Evolutionary conservation across 1,139 yeast genomes (phyloP), one percentile per base, ranked within the genome.

Genomic region (Suhomyces choctaworum): DNA sequence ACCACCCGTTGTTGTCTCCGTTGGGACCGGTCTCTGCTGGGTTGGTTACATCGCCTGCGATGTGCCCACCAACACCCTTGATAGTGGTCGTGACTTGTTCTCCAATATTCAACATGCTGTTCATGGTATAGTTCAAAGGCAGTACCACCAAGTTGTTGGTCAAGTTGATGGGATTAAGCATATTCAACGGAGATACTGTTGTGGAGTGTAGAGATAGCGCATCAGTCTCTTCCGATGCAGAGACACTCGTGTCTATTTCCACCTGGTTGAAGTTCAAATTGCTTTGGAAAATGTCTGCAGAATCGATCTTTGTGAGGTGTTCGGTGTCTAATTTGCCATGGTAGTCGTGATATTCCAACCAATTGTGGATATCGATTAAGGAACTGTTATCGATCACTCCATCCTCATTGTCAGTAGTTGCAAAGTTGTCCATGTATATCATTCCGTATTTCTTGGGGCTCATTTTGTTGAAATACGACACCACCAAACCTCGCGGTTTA

Each of bases 51-150:
- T 27, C 29, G 29, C 32, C 36, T 12, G 36, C 32, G 22, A 25
- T 21, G 20, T 8, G 6, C 6, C 21, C 25, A 10, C 32, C 27
- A 12, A 10, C 34, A n/a, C 31, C 32, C 7, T 30, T 28, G 7
- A 35, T 23, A 4, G 25, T 31, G 4, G 38, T 29, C 7, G 34
- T 31, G 6, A 33, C 41, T 9, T 31, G 41, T 14, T 28, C 40
- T 7, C 40, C 41, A 10, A 38, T 34, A 24, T 31, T 57, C 41
- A 50, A 54, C 52, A 69, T 56, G 21, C 66, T 64, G 34, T 56
- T 64, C 34, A 69, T 54, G 1, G 74, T 67, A 29, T 54, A 59
- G 37, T 57, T 63, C 9, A 69, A 41, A 0, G 76, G 75, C 62
- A 56, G 66, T 9, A 67, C 59, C 7, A 68, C 67, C 32, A 67